Base-by-base conservation (phyloP, 2,329 filamentous ascomycete genomes). In the Fusarium sp. region DNA sequence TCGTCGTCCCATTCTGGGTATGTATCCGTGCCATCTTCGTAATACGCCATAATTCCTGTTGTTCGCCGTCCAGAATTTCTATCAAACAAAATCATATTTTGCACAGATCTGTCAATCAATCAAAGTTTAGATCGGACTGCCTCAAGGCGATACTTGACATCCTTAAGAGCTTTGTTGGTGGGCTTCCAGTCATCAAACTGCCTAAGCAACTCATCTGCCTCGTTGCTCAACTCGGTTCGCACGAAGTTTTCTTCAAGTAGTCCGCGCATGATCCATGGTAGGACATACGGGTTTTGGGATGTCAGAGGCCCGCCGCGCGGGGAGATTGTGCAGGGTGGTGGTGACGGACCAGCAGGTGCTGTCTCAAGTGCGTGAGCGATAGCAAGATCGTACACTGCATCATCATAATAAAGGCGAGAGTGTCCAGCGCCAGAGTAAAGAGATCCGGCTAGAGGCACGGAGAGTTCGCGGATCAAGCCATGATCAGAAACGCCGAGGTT, bases 131-230 rank as follows among this genome's bases (percentile, higher is more conserved):
- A 98, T 78, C 94, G 89, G 50, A 99, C 94, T 6, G 93, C 96
- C 84, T 98, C 96, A 26, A 99, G 86, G 70, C 96, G 88, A 82
- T 97, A 98, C 82, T 97, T 97, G 52, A 99, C 95, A 82, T 99
- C 96, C 84, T 96, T 98, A 66, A 99, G 84, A 48, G 93, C 93
- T 84, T 98, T 99, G 13, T 92, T 97, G 0, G 87, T 88, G 2
- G 96, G 96, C 79, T 93, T 95, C 96, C 96, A 99, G 60, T 94
- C 91, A 80, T 98, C 95, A 82, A 98, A 99, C 81, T 97, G 91
- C 68, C 86, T 87, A n/a, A 99, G 85, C 57, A 99, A 83, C 78
- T 94, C 89, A 68, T 89, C 89, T 12, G 94, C 94, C 83, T 99
- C 96, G 4, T 87, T 84, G 38, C 90, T 90, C 24, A 97, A 84